Base-by-base conservation (phyloP, 1,284 basidiomycete genomes). In the Cutaneotrichosporon dermatis region DNA sequence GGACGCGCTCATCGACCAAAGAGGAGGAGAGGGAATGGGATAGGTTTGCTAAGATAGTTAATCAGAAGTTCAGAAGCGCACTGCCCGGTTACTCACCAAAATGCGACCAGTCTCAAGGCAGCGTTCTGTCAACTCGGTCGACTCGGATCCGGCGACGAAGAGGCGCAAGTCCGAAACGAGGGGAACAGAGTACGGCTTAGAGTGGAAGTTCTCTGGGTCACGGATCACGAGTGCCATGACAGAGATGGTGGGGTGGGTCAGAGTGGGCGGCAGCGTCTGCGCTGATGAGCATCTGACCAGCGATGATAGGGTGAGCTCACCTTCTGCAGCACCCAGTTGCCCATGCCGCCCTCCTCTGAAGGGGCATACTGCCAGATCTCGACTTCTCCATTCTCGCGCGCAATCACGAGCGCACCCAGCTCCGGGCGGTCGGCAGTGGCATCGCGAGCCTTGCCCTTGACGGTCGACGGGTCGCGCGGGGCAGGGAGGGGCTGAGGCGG, bases 361-460 rank as follows among this genome's bases (percentile, higher is more conserved):
- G 70, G 71, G 16, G 86, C 84, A 90, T 92, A 97, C 72, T 91
- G 86, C 75, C 87, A 92, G 34, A 99, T 78, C 77, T 98, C 92
- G 66, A 99, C 90, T 72, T 92, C 90, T 33, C 96, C 96, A 78
- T 98, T 97, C 37, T 91, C 90, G 71, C 91, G 86, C 7, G 93
- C 96, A 33, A 97, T 83, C 41, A 92, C 89, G 37, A 99, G 83
- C 2, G 85, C 83, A 1, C 88, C 90, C 61, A 80, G 69, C 64
- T 79, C 75, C 55, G 58, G 55, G 43, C 43, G 50, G 13, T 57
- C 48, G 7, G 51, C 55, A 58, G 73, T 65, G 70, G 65, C 62
- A 37, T 57, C 59, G 51, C 65, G 65, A 44, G 78, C 66, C 69
- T 81, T 79, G 43, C 79, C 80, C 70, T 80, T 82, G 75, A 61